Evolutionary conservation across 2,329 filamentous ascomycete genomes (phyloP).

Genomic region (Albophoma yamanashiensis): DNA sequence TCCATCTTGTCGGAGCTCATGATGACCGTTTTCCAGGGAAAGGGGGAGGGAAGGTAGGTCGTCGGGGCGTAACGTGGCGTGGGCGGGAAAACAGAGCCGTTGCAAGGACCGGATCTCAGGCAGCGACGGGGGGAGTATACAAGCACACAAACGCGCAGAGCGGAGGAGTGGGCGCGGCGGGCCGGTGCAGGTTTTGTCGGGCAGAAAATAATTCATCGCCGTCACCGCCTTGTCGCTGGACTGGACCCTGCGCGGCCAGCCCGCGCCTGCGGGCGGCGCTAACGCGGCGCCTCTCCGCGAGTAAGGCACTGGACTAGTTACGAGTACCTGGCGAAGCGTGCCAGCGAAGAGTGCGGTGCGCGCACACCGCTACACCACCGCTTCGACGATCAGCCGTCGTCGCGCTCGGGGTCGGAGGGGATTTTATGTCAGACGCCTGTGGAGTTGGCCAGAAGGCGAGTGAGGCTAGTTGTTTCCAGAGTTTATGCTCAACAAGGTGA

Average conservation of each 20-base stretch:
- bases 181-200: slow-evolving; percentile 12
- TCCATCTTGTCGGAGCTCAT: slow-evolving; percentile 47
- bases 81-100: neutral
- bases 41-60: too few species aligned
- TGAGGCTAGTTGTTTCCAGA: too few species aligned
- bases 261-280: neutral
- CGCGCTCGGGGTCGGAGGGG: too few species aligned
- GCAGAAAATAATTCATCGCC: slow-evolving; percentile 17
- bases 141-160: neutral
- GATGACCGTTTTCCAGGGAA: slow-evolving; percentile 7
- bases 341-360: neutral
- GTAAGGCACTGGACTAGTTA: too few species aligned
- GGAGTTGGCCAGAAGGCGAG: too few species aligned
- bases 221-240: slow-evolving; percentile 14
- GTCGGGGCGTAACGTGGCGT: neutral
- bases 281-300: neutral
- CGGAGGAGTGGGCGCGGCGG: neutral
- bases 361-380: neutral
- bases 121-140: too few species aligned
- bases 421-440: too few species aligned
- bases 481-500: too few species aligned
- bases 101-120: neutral
- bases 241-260: neutral
- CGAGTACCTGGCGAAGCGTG: too few species aligned
- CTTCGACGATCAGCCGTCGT: too few species aligned